Conservation (phyloP, 164 flowering plant species). For the Protea cynaroides region DNA sequence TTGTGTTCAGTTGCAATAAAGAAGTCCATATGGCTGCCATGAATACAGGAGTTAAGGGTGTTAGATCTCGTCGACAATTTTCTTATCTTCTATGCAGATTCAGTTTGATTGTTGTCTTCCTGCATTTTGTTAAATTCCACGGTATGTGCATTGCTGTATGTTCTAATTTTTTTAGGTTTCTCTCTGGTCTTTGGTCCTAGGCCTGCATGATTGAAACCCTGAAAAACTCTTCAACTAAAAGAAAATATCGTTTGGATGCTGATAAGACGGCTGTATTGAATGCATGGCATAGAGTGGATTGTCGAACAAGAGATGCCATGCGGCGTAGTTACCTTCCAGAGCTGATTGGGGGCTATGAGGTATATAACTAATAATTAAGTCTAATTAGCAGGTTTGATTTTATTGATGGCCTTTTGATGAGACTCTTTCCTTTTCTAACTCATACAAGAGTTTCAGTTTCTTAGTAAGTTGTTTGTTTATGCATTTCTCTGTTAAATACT, state of each 20-base stretch:
- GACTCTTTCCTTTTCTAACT: no score
- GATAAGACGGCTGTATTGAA: constrained; percentile 68
- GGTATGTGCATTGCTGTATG: background rate
- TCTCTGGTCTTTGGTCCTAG: constrained; percentile 17
- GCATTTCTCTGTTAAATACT: background rate
- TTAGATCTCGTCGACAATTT: no score
- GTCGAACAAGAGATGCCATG: constrained; percentile 79
- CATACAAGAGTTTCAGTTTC: background rate
- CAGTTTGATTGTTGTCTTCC: background rate
- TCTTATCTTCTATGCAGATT: no score
- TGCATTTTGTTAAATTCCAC: background rate
- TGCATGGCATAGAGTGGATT: constrained; percentile 88
- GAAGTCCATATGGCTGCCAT: background rate
- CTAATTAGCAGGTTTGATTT: background rate
- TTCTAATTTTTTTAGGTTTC: background rate
- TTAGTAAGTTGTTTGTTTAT: background rate
- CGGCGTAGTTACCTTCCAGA: constrained; percentile 73
- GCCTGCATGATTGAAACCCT: constrained; percentile 43
- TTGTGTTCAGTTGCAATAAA: background rate
- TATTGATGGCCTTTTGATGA: background rate
- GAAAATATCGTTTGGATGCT: constrained; percentile 34
- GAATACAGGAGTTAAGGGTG: background rate
- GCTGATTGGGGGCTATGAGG: constrained; percentile 73
- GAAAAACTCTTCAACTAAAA: constrained; percentile 32
- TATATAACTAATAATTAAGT: constrained; percentile 13